These are phyloP conservation scores for Diplodia scrobiculata DNA, from an alignment of 2,329 filamentous ascomycete genomes.

Conservation along the genomic window DNA sequence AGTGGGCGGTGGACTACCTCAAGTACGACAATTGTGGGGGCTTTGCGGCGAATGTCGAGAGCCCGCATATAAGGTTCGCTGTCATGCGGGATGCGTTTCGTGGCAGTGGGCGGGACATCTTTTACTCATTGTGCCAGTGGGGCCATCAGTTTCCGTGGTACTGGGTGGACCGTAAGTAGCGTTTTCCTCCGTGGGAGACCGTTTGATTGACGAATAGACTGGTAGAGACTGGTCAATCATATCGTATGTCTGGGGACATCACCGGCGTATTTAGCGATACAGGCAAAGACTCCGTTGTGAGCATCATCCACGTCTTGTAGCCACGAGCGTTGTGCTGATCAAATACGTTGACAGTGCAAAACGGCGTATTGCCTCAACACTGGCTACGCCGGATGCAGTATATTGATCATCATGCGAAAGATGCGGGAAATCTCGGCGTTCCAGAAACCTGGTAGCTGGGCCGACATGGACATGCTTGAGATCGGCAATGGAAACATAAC, in stretches of 20 bases:
- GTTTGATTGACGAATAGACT: background rate
- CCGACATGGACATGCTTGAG: constrained; percentile 41
- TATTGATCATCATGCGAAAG: constrained; percentile 42
- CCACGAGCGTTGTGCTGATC: background rate
- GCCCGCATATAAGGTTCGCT: constrained; percentile 7
- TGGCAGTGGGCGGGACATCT: constrained; percentile 11
- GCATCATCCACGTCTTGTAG: constrained; percentile 28
- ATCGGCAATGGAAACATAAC: constrained; percentile 55
- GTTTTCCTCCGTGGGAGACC: fast-evolving
- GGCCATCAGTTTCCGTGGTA: constrained; percentile 26
- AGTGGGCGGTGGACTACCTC: constrained; percentile 47
- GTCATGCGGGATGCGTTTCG: constrained; percentile 16
- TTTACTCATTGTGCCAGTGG: constrained; percentile 23
- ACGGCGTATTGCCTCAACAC: constrained; percentile 43
- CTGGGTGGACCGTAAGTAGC: constrained; percentile 2
- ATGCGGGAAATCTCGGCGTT: constrained; percentile 42
- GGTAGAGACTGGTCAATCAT: constrained; percentile 31
- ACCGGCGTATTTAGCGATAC: constrained; percentile 12
- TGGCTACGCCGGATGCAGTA: constrained; percentile 28
- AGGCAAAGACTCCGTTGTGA: constrained; percentile 1
- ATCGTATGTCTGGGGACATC: constrained; percentile 39
- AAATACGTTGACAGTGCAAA: constrained; percentile 35
- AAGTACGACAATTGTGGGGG: constrained; percentile 50
- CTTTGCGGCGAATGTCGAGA: constrained; percentile 19
- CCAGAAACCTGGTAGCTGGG: constrained; percentile 35